Conservation (phyloP, 306 rosid species). For the Cicer arietinum region DNA sequence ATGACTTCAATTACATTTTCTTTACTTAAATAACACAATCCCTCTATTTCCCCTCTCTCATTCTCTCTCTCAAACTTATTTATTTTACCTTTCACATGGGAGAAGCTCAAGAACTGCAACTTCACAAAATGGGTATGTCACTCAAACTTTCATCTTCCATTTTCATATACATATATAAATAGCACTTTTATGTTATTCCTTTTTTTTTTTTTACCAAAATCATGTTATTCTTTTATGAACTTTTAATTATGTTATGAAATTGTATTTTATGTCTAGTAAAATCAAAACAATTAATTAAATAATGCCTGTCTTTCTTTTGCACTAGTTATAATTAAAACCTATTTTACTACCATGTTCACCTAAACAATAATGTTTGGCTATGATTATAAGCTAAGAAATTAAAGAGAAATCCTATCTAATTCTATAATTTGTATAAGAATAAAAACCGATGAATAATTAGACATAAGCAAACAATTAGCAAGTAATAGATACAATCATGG, state of each 20-base stretch:
- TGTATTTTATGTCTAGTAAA: background rate
- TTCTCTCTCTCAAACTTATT: background rate
- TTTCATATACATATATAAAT: background rate
- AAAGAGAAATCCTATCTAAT: too few relatives aligned
- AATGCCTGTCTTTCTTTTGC: background rate
- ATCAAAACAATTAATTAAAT: background rate
- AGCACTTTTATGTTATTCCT: background rate
- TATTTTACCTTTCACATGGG: slow-evolving; percentile 40
- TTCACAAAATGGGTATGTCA: slow-evolving; percentile 38
- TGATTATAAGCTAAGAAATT: background rate
- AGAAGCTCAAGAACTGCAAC: slow-evolving; percentile 43
- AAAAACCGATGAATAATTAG: too few relatives aligned
- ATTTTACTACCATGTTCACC: background rate
- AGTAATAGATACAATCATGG: background rate
- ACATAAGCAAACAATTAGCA: background rate
- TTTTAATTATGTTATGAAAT: background rate
- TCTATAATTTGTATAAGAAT: too few relatives aligned
- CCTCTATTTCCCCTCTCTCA: background rate
- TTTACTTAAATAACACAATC: background rate
- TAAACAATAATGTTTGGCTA: background rate
- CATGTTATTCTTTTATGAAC: too few relatives aligned
- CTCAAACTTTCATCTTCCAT: slow-evolving; percentile 17
- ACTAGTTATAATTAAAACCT: background rate
- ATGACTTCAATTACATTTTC: background rate
- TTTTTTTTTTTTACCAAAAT: too few relatives aligned